Evolutionary conservation across 495 filamentous ascomycete genomes (phyloP).

Genomic region (Lasiosphaeria miniovina): DNA sequence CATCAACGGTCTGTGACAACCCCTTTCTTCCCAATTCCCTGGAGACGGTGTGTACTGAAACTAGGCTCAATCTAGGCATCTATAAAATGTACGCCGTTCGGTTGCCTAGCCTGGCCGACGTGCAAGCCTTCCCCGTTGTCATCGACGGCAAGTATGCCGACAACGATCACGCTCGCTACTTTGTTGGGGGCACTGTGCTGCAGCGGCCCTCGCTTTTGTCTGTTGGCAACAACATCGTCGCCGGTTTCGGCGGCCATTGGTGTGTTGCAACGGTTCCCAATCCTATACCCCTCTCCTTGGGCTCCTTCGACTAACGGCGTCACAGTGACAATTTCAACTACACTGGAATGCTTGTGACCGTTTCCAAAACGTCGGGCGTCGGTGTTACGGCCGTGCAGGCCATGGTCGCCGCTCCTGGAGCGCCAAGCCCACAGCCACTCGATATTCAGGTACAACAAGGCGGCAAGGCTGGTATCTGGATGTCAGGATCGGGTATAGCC

Average conservation of each 20-base stretch:
- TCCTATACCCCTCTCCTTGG: too few relatives aligned
- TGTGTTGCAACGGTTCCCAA: too few relatives aligned
- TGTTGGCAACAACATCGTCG: slow-evolving; percentile 40
- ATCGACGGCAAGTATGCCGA: slow-evolving; percentile 38
- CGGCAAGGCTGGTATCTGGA: slow-evolving; percentile 39
- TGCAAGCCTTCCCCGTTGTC: slow-evolving; percentile 36
- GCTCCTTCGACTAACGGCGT: too few relatives aligned
- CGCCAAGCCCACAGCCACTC: slow-evolving; percentile 18
- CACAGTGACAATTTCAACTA: slow-evolving; percentile 42
- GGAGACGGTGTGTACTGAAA: neutral
- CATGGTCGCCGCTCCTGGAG: slow-evolving; percentile 34
- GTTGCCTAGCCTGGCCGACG: slow-evolving; percentile 35
- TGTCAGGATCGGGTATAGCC: slow-evolving; percentile 42
- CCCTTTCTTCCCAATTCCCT: neutral
- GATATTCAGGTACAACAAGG: slow-evolving; percentile 15
- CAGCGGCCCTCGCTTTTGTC: slow-evolving; percentile 43
- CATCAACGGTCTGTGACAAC: slow-evolving; percentile 8
- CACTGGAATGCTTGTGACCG: slow-evolving; percentile 40
- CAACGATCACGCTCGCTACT: slow-evolving; percentile 43
- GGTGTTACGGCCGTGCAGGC: slow-evolving; percentile 33
- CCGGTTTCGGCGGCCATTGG: slow-evolving; percentile 47
- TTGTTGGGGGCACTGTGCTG: slow-evolving; percentile 43
- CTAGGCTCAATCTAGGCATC: slow-evolving; percentile 2
- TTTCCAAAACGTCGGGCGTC: slow-evolving; percentile 42
- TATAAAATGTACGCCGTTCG: slow-evolving; percentile 36